phyloP scores from a whole-genome alignment of 2,329 filamentous ascomycete species.

The Gnomoniopsis sp. region DNA sequence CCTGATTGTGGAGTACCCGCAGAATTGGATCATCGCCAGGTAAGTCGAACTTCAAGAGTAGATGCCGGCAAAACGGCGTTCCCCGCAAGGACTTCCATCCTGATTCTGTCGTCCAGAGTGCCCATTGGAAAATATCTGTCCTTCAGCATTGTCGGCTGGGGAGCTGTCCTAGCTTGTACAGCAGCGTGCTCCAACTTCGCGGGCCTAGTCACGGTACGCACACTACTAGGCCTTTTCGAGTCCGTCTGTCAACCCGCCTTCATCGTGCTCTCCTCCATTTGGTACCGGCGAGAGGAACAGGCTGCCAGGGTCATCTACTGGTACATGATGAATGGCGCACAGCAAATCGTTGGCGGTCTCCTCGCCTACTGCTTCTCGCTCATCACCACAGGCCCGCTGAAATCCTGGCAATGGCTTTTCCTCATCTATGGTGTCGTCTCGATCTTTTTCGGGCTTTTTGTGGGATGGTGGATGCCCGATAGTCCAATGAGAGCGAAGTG shows the following conservation, averaged over 20 bases:
- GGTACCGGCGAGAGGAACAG: constrained; percentile 70
- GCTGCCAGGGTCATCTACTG: constrained; percentile 65
- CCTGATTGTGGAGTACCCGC: constrained; percentile 68
- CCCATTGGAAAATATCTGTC: constrained; percentile 66
- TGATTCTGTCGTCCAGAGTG: constrained; percentile 38
- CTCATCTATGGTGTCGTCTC: constrained; percentile 62
- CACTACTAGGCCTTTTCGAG: constrained; percentile 68
- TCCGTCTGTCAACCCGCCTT: constrained; percentile 67
- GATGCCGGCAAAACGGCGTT: no score
- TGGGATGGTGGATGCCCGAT: constrained; percentile 63
- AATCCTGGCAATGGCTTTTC: constrained; percentile 68
- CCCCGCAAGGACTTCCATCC: background rate
- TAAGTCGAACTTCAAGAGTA: constrained; percentile 19
- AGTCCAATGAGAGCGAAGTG: constrained; percentile 66
- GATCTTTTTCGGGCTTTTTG: constrained; percentile 62
- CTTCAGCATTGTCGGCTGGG: constrained; percentile 64
- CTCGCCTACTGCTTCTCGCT: constrained; percentile 62
- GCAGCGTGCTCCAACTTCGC: constrained; percentile 59
- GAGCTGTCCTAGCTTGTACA: constrained; percentile 55
- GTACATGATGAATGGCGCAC: constrained; percentile 75
- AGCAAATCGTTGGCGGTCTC: constrained; percentile 70
- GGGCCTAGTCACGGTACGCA: constrained; percentile 57
- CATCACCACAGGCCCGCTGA: constrained; percentile 49
- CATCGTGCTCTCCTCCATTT: constrained; percentile 64
- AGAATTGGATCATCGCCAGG: constrained; percentile 45